Evolutionary conservation across 1,284 basidiomycete genomes (phyloP), one percentile per base, ranked within the genome.

Genomic region (Ganoderma boninense): DNA sequence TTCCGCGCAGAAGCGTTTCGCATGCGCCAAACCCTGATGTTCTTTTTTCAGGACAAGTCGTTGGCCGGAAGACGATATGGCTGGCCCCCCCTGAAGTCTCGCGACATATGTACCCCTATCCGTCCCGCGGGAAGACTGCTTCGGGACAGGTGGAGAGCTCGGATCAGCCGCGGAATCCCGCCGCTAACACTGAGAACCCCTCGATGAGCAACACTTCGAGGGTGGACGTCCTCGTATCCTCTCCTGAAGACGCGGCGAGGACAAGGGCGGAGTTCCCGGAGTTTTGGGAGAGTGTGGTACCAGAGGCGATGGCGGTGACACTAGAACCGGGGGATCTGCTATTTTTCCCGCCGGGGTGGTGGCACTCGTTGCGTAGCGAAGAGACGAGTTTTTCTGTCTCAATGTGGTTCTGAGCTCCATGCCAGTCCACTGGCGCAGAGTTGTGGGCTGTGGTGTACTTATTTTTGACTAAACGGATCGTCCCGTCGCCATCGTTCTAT

Each of bases 1-100:
- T 62, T 38, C 20, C 23, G 23, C 18, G 26, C n/a, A 16, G 16
- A 32, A 18, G 44, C 59, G 29, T 38, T 8, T 56, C 16, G 20
- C 35, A 20, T 38, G 29, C 35, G 52, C 63, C 49, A 65, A 38
- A 38, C 7, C 38, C 10, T 44, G 62, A 49, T 62, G 42, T n/a
- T n/a, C n/a, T 70, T 62, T 60, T 68, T 74, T 63, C 46, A 96
- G 95, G 92, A 0, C 97, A 99, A 84, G 89, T 97, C 6, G 91
- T 95, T 3, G 97, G 97, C 13, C 82, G 84, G 18, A 99, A 98
- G 81, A 93, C 92, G 5, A 88, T 98, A n/a, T 98, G 97, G 96
- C 83, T 98, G 43, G 95, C 96, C 0, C 93, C 96, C 20, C 95
- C 95, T 2, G 77, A 79, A 7, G 78, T 83, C 20, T 82, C 85